Conservation (phyloP, 805 yeast genomes). For the Hyphopichia homilentoma region DNA sequence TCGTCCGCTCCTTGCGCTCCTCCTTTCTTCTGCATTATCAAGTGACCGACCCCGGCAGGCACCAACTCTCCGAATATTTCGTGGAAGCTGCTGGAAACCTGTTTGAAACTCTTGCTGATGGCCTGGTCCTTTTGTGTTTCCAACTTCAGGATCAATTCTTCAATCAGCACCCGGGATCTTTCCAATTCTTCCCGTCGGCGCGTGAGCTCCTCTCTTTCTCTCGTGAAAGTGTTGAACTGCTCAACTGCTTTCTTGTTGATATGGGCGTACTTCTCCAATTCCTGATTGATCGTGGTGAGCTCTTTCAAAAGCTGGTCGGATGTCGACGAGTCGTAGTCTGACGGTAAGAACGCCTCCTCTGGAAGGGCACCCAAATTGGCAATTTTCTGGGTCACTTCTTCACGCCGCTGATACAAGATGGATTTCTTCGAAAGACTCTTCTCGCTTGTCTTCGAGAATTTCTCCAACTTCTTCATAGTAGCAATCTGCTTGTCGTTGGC, state of each 20-base stretch:
- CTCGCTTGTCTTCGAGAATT: conserved; percentile 61
- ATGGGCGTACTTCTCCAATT: conserved; percentile 62
- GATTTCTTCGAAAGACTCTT: conserved; percentile 60
- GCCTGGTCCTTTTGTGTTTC: conserved; percentile 81
- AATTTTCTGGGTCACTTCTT: conserved; percentile 67
- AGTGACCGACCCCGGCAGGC: conserved; percentile 74
- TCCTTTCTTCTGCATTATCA: conserved; percentile 56
- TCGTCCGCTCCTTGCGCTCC: conserved; percentile 13
- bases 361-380: conserved; percentile 87
- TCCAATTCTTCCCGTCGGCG: conserved; percentile 67
- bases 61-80: conserved; percentile 77
- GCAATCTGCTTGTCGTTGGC: conserved; percentile 56
- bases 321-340: conserved; percentile 35
- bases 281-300: conserved; percentile 53
- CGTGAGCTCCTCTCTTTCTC: conserved; percentile 64
- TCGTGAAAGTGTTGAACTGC: conserved; percentile 69
- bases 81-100: conserved; percentile 69
- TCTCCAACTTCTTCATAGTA: conserved; percentile 54
- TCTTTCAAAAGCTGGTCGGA: conserved; percentile 53
- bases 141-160: conserved; percentile 62
- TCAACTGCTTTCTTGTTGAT: conserved; percentile 89
- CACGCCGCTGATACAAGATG: conserved; percentile 55
- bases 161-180: conserved; percentile 67
- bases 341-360: conserved; percentile 64
- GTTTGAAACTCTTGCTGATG: conserved; percentile 70